Evolutionary conservation across 345 rosid genomes (phyloP), one percentile per base, ranked within the genome.

Genomic region (Eutrema japonicum): DNA sequence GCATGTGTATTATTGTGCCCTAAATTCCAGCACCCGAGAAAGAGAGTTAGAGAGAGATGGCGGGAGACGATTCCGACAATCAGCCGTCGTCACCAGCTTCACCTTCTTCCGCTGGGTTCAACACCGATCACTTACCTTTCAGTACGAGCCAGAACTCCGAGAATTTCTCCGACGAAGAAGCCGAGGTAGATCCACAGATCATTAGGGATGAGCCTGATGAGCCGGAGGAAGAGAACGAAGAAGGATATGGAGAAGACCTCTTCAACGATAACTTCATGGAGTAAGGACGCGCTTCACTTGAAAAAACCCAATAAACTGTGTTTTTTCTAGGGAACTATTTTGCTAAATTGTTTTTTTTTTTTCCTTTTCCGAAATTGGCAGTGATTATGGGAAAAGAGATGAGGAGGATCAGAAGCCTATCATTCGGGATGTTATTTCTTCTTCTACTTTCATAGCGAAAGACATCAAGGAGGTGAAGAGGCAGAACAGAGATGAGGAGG

Each of bases 241-340:
- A 85, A 4, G 35, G 26, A 18, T 90, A 94, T 38, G 98, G 99
- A 48, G 99, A 95, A 78, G 99, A 95, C 75, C 96, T 95, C 4
- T 92, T 32, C 84, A 66, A 84, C 42, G 99, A 90, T 29, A 83
- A 88, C 62, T 92, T 73, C 82, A 2, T 92, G 10, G 18, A 60
- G 65, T 60, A 60, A 40, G 18, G 5, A 58, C 43, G 22, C 22
- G 22, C 22, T 18, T 18, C 22, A 18, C 22, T 18, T 18, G n/a
- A 2, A 56, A 35, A 56, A 35, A 35, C 4, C 27, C 14, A 4
- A 12, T 40, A 3, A 9, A 16, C 14, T 48, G 26, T 7, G 0
- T 7, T 38, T 0, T 2, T 38, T 38, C 42, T 9, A 2, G 11
- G 3, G 42, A 7, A 8, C 14, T 45, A n/a, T 18, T 45, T 58